Base-by-base conservation (phyloP, 2,329 filamentous ascomycete genomes). In the Aspergillus sp. region DNA sequence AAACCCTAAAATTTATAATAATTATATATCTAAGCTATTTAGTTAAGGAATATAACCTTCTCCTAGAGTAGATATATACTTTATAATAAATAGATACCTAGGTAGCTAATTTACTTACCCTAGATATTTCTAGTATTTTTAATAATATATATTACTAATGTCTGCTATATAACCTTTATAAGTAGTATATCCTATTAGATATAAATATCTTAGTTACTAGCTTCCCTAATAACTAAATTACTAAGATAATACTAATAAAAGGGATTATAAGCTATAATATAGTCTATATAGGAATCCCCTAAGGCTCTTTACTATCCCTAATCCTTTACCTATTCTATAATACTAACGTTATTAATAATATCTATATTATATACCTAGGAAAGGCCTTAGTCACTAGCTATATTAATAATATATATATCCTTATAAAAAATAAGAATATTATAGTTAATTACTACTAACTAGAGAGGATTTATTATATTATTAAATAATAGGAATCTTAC, bases 321-420 rank as follows among this genome's bases (percentile, higher is more conserved):
- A 58, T 59, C 12, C 53, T 61, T 11, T 59, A 54, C 33, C 42
- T 61, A 1, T 54, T 60, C 50, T 61, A 57, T 33, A 60, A 57
- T 27, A 46, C 51, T 3, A 52, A 59, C 32, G 43, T 54, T 7
- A 45, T 54, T 12, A 13, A 35, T 13, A 9, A 2, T 9, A 35
- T 35, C 13, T 19, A 35, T 19, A 13, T 4, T 13, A 13, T 13
- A 19, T 35, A 35, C n/a, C 33, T 9, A 2, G n/a, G 33, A 35
- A 6, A 5, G 19, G n/a, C 12, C 11, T 9, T 35, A 19, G 33
- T 35, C 5, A 35, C n/a, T 8, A 19, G 33, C 12, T 35, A 35
- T 13, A 35, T 35, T 35, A 19, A 35, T 27, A 19, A 19, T 9
- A 35, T 35, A 3, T 35, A 19, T 13, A 35, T 35, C 13, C 33